phyloP scores from a whole-genome alignment of 495 filamentous ascomycete genomes.

The Penicillium salamii region DNA sequence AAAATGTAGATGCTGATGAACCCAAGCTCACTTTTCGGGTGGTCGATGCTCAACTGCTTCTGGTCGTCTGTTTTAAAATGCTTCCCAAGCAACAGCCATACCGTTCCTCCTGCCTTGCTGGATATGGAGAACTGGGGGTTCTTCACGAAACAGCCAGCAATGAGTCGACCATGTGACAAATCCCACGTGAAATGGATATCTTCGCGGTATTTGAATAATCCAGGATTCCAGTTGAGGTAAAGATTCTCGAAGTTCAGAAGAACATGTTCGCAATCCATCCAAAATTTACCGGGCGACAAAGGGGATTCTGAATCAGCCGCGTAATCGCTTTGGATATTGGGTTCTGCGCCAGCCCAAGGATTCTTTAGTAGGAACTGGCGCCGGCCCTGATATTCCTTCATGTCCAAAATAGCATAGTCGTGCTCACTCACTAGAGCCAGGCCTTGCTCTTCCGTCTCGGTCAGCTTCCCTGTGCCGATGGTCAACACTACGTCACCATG shows the following conservation, averaged over 20 bases:
- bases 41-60: conserved; percentile 2
- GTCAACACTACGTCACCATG: conserved; percentile 84
- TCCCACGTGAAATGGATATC: conserved; percentile 92
- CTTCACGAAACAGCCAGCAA: conserved; percentile 61
- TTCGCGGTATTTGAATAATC: conserved; percentile 73
- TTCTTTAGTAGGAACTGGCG: conserved; percentile 84
- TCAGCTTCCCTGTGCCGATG: conserved; percentile 81
- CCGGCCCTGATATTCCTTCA: conserved; percentile 63
- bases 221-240: conserved; percentile 97
- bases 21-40: conserved; percentile 49
- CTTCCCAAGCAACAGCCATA: conserved; percentile 82
- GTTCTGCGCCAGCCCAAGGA: conserved; percentile 79
- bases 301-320: conserved; percentile 9
- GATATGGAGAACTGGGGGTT: conserved; percentile 81
- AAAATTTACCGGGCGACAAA: conserved; percentile 71
- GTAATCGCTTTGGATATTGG: conserved; percentile 13
- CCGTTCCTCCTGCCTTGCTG: conserved; percentile 52
- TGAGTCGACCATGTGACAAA: conserved; percentile 54
- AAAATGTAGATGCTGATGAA: conserved; percentile 89
- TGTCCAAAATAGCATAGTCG: conserved; percentile 86
- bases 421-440: conserved; percentile 86
- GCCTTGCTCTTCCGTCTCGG: conserved; percentile 66
- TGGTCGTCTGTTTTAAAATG: conserved; percentile 61
- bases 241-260: conserved; percentile 90
- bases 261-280: conserved; percentile 84